Evolutionary conservation across 2,329 filamentous ascomycete species (phyloP).

Genomic region (Knufia petricola): DNA sequence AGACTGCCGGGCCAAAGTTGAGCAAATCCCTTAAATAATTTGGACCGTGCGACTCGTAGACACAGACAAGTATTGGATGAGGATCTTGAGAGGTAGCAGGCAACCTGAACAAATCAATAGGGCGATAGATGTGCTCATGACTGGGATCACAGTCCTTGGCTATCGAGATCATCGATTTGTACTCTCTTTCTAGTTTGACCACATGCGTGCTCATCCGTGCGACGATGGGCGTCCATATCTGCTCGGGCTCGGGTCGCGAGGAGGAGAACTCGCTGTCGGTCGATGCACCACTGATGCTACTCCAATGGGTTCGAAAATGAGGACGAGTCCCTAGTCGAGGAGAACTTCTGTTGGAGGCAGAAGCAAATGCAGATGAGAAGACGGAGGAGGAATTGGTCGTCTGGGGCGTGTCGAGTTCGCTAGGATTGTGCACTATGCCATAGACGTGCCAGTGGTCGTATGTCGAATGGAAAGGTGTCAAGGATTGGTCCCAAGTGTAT

Average conservation of each 20-base stretch:
- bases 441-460: constrained; percentile 80
- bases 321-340: constrained; percentile 34
- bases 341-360: constrained; percentile 35
- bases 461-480: constrained; percentile 43
- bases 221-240: constrained; percentile 54
- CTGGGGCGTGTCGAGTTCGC: constrained; percentile 36
- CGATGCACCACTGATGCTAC: constrained; percentile 41
- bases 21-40: constrained; percentile 64
- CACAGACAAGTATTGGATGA: constrained; percentile 62
- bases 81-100: constrained; percentile 59
- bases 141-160: constrained; percentile 61
- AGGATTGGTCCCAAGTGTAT: constrained; percentile 65
- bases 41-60: constrained; percentile 67
- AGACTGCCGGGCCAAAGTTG: constrained; percentile 63
- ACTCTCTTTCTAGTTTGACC: constrained; percentile 76
- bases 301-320: constrained; percentile 37
- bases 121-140: constrained; percentile 66
- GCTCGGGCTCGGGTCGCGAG: constrained; percentile 31
- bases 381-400: constrained; percentile 38
- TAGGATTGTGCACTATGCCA: constrained; percentile 48
- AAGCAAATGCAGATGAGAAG: constrained; percentile 28
- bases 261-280: constrained; percentile 35
- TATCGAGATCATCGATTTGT: constrained; percentile 68
- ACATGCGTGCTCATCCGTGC: constrained; percentile 76
- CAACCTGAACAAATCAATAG: constrained; percentile 68